Percentiles rank a stretch among this genome's conserved stretches.
These are phyloP conservation scores for Aureobasidium sp. DNA, from an alignment of 2,329 filamentous ascomycete genomes.

Conservation along the genomic window DNA sequence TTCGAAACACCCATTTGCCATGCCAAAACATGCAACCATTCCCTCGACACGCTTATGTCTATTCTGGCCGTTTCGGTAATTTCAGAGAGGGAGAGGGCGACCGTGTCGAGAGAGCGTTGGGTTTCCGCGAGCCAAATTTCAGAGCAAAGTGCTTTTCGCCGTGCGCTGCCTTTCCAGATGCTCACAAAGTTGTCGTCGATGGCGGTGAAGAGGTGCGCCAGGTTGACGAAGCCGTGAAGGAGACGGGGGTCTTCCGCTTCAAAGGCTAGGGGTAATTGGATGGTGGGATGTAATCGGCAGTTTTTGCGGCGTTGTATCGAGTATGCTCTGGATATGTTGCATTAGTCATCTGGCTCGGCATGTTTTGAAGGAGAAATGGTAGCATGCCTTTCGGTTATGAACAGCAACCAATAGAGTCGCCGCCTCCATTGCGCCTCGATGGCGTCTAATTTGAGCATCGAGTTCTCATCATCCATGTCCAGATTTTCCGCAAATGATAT, in stretches of 20 bases:
- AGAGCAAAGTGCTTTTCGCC: slow-evolving; percentile 29
- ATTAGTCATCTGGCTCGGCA: not conserved
- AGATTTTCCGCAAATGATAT: slow-evolving; percentile 30
- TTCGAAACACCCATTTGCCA: slow-evolving; percentile 34
- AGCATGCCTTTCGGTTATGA: slow-evolving; percentile 28
- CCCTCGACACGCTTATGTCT: slow-evolving; percentile 29
- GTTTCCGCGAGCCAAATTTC: slow-evolving; percentile 30
- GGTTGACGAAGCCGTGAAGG: slow-evolving; percentile 30
- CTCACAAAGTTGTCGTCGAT: slow-evolving; percentile 32
- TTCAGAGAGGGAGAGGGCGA: slow-evolving; percentile 24
- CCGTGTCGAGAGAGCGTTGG: slow-evolving; percentile 29
- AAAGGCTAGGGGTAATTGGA: slow-evolving; percentile 28
- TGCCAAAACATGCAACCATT: slow-evolving; percentile 32
- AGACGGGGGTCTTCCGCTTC: slow-evolving; percentile 30
- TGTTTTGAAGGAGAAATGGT: not conserved
- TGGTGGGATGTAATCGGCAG: slow-evolving; percentile 27
- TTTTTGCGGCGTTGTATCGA: slow-evolving; percentile 31
- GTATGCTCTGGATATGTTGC: slow-evolving; percentile 24
- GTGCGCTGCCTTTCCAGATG: slow-evolving; percentile 28
- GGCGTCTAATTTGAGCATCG: slow-evolving; percentile 27
- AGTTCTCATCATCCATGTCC: slow-evolving; percentile 29
- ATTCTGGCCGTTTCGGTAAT: slow-evolving; percentile 31
- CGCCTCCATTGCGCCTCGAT: slow-evolving; percentile 30
- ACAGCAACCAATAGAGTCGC: slow-evolving; percentile 32
- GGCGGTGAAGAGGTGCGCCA: slow-evolving; percentile 30